Evolutionary conservation across 495 filamentous ascomycete species (phyloP), one percentile per base, ranked within the genome.

Genomic region (Aspergillus carlsbadensis): DNA sequence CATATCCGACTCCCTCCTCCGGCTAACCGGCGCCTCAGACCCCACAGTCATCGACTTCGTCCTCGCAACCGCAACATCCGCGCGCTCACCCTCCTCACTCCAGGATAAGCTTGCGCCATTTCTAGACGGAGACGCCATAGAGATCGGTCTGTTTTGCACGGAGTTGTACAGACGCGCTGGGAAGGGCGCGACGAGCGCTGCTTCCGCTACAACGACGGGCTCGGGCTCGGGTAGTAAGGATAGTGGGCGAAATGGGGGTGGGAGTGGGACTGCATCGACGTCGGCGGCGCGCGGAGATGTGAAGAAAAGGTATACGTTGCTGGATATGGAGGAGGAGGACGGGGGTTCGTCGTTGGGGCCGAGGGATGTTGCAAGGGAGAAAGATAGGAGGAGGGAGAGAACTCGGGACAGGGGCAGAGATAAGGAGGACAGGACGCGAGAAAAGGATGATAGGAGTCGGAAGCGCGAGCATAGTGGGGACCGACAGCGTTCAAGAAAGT

Each of bases 281-380:
- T 8, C 39, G 17, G 33, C 35, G 33, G 14, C 35, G 24, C 36
- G 20, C 14, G 31, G 10, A 13, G 24, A 52, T 1, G 52, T 66
- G 43, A 79, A 72, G 64, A 94, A 91, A 71, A 87, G 84, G 62
- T 96, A 96, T 69, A 81, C 85, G 10, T 79, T 96, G 20, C 76
- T 96, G 36, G 87, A 91, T 10, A 95, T 95, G 91, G 88, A 87
- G 43, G 89, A 90, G 26, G 87, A 87, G 6, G 76, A 69, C 10
- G 42, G 20, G 18, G 18, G 34, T 29, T 34, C n/a, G n/a, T 68
- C 70, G 11, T 63, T 84, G 36, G 81, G 77, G 4, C 81, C 85
- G 0, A 64, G 70, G 14, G 78, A 76, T 56, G 74, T 78, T 31
- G 79, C 81, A 47, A 74, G 78, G 31, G 81, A 82, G 49, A 62